Percentiles rank a stretch among this genome's conserved stretches.
phyloP scores from a whole-genome alignment of 495 filamentous ascomycete species.

The Elasticomyces elasticus region DNA sequence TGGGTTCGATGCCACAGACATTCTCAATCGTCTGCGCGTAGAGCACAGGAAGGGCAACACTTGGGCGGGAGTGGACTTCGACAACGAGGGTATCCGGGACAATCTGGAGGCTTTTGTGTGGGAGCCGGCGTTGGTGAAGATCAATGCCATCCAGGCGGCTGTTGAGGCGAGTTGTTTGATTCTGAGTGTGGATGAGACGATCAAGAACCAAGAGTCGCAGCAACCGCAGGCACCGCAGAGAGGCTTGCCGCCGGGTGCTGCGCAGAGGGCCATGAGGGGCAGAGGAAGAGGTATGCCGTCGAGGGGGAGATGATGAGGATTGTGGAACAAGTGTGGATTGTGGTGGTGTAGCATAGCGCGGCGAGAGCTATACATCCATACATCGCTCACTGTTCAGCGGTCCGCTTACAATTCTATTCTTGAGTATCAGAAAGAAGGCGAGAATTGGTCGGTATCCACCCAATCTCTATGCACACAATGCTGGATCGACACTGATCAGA shows the following conservation, averaged over 20 bases:
- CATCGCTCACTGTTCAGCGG: no score
- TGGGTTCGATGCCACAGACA: constrained; percentile 95
- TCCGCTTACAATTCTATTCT: no score
- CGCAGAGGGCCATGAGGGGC: constrained; percentile 76
- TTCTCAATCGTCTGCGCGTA: constrained; percentile 85
- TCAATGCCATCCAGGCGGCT: constrained; percentile 93
- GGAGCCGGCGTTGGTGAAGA: constrained; percentile 93
- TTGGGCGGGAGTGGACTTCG: constrained; percentile 95
- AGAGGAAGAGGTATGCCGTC: constrained; percentile 79
- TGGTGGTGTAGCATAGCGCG: no score
- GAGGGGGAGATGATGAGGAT: constrained; percentile 43
- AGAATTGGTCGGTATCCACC: no score
- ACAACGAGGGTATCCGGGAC: constrained; percentile 79
- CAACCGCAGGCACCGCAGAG: constrained; percentile 66
- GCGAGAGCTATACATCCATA: no score
- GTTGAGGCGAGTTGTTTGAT: constrained; percentile 93
- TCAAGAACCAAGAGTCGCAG: constrained; percentile 86
- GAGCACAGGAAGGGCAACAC: constrained; percentile 83
- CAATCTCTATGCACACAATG: no score
- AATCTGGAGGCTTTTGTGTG: constrained; percentile 93
- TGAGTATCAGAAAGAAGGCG: no score
- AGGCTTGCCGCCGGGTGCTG: constrained; percentile 80
- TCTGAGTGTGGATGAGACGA: constrained; percentile 92
- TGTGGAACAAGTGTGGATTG: no score
- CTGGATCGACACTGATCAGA: no score